phyloP scores from a whole-genome alignment of 2,329 filamentous ascomycete genomes.

The Exophiala sideris region DNA sequence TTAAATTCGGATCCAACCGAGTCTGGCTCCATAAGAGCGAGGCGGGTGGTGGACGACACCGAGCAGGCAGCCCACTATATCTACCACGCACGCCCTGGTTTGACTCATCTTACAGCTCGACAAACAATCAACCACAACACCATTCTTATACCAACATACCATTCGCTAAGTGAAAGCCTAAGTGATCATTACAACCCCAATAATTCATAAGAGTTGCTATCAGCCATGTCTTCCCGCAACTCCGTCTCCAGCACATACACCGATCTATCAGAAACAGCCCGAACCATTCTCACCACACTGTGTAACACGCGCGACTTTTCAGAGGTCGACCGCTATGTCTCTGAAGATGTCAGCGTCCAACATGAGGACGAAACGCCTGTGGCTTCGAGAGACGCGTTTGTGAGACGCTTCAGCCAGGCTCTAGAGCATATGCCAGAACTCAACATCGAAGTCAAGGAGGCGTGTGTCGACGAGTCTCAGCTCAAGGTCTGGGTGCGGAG shows the following conservation, averaged over 20 bases:
- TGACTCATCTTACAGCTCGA: too few species aligned
- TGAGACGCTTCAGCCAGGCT: not conserved
- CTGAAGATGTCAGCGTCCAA: not conserved
- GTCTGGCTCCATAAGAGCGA: too few species aligned
- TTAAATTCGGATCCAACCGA: too few species aligned
- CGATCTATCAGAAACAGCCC: not conserved
- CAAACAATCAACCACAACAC: too few species aligned
- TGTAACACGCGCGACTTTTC: not conserved
- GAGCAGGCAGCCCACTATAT: too few species aligned
- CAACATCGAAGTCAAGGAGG: conserved; percentile 10
- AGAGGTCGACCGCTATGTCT: not conserved
- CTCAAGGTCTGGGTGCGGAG: conserved; percentile 17
- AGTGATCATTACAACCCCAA: not conserved
- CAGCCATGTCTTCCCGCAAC: not conserved
- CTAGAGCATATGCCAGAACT: conserved; percentile 5
- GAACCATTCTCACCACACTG: not conserved
- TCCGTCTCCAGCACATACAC: not conserved
- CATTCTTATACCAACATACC: too few species aligned
- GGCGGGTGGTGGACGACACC: too few species aligned
- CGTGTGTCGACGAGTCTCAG: conserved; percentile 14
- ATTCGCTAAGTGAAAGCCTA: not conserved
- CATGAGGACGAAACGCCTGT: not conserved
- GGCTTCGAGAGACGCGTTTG: not conserved
- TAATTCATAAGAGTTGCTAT: not conserved
- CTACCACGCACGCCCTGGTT: too few species aligned